Evolutionary conservation across 2,329 filamentous ascomycete genomes (phyloP).

Genomic region (Aspergillus caelatus): DNA sequence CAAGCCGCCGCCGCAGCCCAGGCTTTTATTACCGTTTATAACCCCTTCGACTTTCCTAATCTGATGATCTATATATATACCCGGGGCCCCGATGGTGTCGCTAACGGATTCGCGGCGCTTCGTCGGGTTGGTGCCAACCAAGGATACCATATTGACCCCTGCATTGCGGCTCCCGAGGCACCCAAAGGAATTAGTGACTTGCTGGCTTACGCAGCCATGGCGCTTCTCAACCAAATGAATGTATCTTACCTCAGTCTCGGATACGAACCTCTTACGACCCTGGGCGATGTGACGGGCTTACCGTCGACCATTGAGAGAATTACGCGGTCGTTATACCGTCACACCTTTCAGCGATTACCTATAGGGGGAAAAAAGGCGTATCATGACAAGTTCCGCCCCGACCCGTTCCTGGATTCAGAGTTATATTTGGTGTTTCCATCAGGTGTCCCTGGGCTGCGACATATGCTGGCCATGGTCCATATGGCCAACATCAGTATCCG

Average conservation of each 20-base stretch:
- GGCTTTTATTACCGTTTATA: slow-evolving; percentile 46
- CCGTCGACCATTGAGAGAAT: slow-evolving; percentile 28
- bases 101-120: slow-evolving; percentile 45
- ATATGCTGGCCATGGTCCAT: slow-evolving; percentile 40
- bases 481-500: slow-evolving; percentile 44
- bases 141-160: slow-evolving; percentile 49
- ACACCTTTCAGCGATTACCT: slow-evolving; percentile 36
- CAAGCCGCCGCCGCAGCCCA: slow-evolving; percentile 29
- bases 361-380: slow-evolving; percentile 45
- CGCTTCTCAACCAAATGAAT: slow-evolving; percentile 35
- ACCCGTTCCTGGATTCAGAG: slow-evolving; percentile 32
- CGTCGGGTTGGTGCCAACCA: slow-evolving; percentile 38
- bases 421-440: slow-evolving; percentile 42
- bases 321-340: slow-evolving; percentile 34
- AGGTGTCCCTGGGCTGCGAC: slow-evolving; percentile 32
- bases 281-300: slow-evolving; percentile 39
- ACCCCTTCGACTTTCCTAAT: slow-evolving; percentile 41
- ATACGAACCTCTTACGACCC: slow-evolving; percentile 38
- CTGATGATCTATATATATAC: slow-evolving; percentile 48
- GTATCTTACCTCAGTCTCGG: slow-evolving; percentile 43
- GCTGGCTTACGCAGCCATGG: slow-evolving; percentile 42
- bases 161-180: slow-evolving; percentile 36
- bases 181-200: slow-evolving; percentile 44
- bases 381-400: slow-evolving; percentile 44
- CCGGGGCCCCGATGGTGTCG: slow-evolving; percentile 27